phyloP scores from a whole-genome alignment of 176 grass and related monocot species.

The Musa acuminata region DNA sequence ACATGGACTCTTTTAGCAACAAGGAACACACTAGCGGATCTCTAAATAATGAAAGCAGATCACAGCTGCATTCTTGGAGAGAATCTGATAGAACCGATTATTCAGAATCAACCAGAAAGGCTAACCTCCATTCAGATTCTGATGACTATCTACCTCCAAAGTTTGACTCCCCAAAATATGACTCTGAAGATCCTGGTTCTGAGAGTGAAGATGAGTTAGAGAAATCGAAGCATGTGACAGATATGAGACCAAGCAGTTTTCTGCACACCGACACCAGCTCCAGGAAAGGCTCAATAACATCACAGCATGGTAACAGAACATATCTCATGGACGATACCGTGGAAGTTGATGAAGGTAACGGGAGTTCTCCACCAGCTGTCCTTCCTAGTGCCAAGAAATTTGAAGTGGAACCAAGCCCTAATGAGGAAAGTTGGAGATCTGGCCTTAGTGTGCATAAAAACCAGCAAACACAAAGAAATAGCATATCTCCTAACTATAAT shows the following conservation, averaged over 20 bases:
- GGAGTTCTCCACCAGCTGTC: conserved; percentile 20
- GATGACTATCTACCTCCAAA: conserved; percentile 36
- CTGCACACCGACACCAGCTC: neutral
- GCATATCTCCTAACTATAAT: conserved; percentile 13
- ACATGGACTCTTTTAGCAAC: conserved; percentile 26
- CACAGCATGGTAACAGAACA: conserved; percentile 8
- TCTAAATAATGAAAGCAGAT: conserved; percentile 29
- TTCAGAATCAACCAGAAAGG: conserved; percentile 33
- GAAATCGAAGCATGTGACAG: conserved; percentile 2
- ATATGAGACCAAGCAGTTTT: conserved; percentile 24
- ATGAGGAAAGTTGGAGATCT: conserved; percentile 26
- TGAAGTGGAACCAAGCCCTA: conserved; percentile 28
- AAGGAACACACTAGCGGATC: conserved; percentile 31
- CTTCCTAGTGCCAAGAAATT: conserved; percentile 21
- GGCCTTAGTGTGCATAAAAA: conserved; percentile 12
- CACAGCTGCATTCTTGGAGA: conserved; percentile 27
- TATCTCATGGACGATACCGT: conserved; percentile 2
- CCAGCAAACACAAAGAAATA: conserved; percentile 8
- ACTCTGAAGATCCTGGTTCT: conserved; percentile 63
- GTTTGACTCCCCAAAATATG: conserved; percentile 77
- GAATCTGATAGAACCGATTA: conserved; percentile 17
- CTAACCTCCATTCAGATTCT: conserved; percentile 21
- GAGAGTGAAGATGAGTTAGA: conserved; percentile 37
- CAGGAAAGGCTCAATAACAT: neutral
- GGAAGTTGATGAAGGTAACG: conserved; percentile 11